Evolutionary conservation across 257 asterid species (phyloP), one percentile per base, ranked within the genome.

Genomic region (Thymus mandschuricus): DNA sequence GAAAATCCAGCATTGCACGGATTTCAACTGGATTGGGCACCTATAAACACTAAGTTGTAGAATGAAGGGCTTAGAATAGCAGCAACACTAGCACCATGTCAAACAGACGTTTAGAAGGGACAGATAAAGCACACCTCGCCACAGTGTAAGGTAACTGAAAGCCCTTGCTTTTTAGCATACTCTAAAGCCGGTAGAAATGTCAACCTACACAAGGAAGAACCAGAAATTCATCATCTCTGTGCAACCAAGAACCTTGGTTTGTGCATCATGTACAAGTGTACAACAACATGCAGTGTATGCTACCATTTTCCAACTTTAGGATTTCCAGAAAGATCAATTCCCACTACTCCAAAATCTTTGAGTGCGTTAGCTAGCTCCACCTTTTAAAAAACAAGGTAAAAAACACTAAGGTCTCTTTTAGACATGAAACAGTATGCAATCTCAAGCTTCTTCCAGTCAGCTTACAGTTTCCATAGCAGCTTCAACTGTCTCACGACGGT

Each of bases 391-490:
- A 38, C 44, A 60, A 75, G 65, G 41, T 59, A 72, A 76, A 31
- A 68, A 59, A 69, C 70, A 8, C 33, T 74, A 59, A 76, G 35
- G 43, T 60, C 68, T 51, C 51, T 29, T 44, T 44, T 8, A 21
- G 76, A 71, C 62, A 68, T 63, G 34, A 76, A 41, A 69, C 10
- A 63, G 28, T 1, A 31, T 9, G 44, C 40, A 46, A 54, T 51
- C 8, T 4, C 29, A 50, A 51, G 66, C 48, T 9, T 51, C 57
- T 67, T 63, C 10, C 27, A 58, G 48, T 71, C 64, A 8, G 83
- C 91, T 71, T 87, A 93, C 98, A 57, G 97, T 93, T 87, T 93
- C 96, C 88, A 86, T 83, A 64, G 98, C 97, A 74, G 97, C 91
- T 83, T 87, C 94, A 73, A 96, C 78, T 56, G 86, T 82, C 84